Evolutionary conservation across 805 yeast genomes (phyloP).

Genomic region (Candida maltosa): DNA sequence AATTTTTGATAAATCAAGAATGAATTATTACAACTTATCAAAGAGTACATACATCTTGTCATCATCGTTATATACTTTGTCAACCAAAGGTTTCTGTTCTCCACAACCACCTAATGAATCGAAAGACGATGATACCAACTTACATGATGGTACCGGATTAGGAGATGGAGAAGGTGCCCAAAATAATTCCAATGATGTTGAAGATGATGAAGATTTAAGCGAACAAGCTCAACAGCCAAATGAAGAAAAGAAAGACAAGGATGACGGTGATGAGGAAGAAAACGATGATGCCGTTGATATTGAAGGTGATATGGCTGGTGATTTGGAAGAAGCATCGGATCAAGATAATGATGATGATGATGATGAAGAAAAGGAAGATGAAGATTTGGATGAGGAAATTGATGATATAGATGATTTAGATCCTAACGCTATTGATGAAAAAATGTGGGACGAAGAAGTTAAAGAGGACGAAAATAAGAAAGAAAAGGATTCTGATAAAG

Average conservation of each 20-base stretch:
- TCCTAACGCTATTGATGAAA: conserved; percentile 93
- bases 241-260: conserved; percentile 65
- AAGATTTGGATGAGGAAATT: conserved; percentile 82
- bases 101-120: conserved; percentile 77
- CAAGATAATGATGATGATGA: conserved; percentile 57
- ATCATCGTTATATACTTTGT: conserved; percentile 52
- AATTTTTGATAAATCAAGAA: conserved; percentile 42
- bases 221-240: conserved; percentile 76
- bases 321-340: conserved; percentile 73
- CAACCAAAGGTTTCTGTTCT: conserved; percentile 86
- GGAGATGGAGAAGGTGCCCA: conserved; percentile 92
- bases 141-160: conserved; percentile 84
- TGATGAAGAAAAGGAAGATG: conserved; percentile 49
- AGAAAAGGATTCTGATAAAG: conserved; percentile 76
- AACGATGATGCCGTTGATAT: conserved; percentile 89
- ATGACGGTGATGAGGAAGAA: conserved; percentile 60
- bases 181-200: conserved; percentile 78
- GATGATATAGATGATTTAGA: conserved; percentile 88
- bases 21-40: conserved; percentile 51
- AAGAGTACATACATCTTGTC: conserved; percentile 62
- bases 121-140: conserved; percentile 49
- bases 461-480: conserved; percentile 63
- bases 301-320: conserved; percentile 97
- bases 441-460: conserved; percentile 96
- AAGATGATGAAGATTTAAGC: conserved; percentile 84